A percentile compares a stretch with the other conserved stretches of the same genome.
phyloP scores from a whole-genome alignment of 2,329 filamentous ascomycete species.

The Exophiala bonariae region DNA sequence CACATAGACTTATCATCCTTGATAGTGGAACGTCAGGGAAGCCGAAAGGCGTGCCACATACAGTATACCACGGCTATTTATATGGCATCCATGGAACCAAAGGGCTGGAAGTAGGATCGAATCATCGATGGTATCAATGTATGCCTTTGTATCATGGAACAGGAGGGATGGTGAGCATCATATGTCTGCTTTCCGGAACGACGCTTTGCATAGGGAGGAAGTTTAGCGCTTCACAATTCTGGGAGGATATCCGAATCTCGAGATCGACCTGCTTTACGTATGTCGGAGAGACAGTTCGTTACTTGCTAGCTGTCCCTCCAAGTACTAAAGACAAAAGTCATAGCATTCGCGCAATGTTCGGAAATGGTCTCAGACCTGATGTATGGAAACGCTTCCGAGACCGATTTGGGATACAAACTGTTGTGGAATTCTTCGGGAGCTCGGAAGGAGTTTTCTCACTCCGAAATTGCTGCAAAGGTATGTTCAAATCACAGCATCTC shows the following conservation, averaged over 20 bases:
- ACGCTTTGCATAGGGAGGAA: conserved; percentile 74
- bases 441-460: conserved; percentile 67
- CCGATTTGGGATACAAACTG: conserved; percentile 42
- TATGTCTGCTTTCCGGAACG: conserved; percentile 59
- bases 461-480: background rate
- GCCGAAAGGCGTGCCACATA: conserved; percentile 63
- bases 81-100: background rate
- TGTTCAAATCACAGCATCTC: background rate
- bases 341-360: conserved; percentile 41
- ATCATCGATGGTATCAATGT: conserved; percentile 68
- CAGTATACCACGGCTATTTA: background rate
- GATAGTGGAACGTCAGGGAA: conserved; percentile 72
- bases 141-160: conserved; percentile 90
- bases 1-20: too few relatives aligned
- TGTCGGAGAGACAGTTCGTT: conserved; percentile 74
- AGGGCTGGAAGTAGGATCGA: background rate
- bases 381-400: conserved; percentile 47
- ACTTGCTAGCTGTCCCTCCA: conserved; percentile 57
- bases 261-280: conserved; percentile 71
- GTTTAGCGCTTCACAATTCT: conserved; percentile 70
- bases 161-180: conserved; percentile 59
- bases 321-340: conserved; percentile 44
- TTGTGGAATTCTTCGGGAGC: conserved; percentile 74
- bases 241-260: conserved; percentile 68
- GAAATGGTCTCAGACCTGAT: conserved; percentile 47